A percentile compares a stretch with the other conserved stretches of the same genome.
Conservation (phyloP, 805 yeast genomes). For the Candida berthetii region DNA sequence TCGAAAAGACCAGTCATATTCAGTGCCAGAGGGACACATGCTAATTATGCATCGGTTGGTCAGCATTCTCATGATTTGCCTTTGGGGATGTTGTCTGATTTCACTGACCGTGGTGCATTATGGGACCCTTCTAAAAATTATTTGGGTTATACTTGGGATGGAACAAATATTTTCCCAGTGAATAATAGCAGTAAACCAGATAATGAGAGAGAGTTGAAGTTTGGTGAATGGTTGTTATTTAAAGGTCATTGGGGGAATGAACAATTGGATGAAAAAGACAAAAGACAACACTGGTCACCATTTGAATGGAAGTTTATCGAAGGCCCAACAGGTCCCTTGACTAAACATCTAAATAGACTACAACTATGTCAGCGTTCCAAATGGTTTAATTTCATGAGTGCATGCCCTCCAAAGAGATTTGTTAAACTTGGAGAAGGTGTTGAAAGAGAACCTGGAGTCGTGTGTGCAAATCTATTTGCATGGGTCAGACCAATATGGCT, state of each 20-base stretch:
- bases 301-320: constrained; percentile 88
- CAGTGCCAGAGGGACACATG: constrained; percentile 95
- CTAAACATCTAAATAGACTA: constrained; percentile 63
- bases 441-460: constrained; percentile 75
- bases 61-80: constrained; percentile 96
- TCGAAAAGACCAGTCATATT: constrained; percentile 65
- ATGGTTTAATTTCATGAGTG: constrained; percentile 89
- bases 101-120: constrained; percentile 89
- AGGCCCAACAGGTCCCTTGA: constrained; percentile 90
- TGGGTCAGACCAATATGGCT: constrained; percentile 47
- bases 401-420: constrained; percentile 72
- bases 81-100: constrained; percentile 83
- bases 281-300: constrained; percentile 80
- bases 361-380: constrained; percentile 78
- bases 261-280: constrained; percentile 57
- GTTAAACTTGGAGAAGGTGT: constrained; percentile 82
- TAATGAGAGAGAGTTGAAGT: constrained; percentile 17
- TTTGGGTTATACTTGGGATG: constrained; percentile 77
- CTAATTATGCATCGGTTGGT: constrained; percentile 93
- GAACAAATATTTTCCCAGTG: constrained; percentile 38
- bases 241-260: constrained; percentile 91
- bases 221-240: constrained; percentile 64
- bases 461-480: constrained; percentile 65
- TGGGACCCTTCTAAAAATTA: constrained; percentile 91
- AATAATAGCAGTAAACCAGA: constrained; percentile 16